Evolutionary conservation across 2,329 filamentous ascomycete genomes (phyloP).

Genomic region (Exserohilum rostratum): DNA sequence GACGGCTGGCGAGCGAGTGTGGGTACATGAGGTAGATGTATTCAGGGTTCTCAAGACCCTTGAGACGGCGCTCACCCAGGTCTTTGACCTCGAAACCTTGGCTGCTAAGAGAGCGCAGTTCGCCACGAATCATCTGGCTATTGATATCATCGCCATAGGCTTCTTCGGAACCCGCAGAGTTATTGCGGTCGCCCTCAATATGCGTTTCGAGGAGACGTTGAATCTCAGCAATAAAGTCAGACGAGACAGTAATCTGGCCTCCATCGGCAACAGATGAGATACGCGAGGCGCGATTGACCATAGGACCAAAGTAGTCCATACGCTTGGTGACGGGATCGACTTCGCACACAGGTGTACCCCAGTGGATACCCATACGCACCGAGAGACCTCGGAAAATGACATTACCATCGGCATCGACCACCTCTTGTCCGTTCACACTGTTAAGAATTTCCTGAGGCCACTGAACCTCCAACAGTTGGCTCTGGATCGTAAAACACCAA

Average conservation of each 20-base stretch:
- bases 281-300: slow-evolving; percentile 96
- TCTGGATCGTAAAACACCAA: slow-evolving; percentile 96
- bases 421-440: slow-evolving; percentile 81
- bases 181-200: slow-evolving; percentile 78
- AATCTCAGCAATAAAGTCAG: slow-evolving; percentile 96
- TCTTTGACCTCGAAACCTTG: slow-evolving; percentile 98
- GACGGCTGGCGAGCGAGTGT: slow-evolving; percentile 81
- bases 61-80: slow-evolving; percentile 91
- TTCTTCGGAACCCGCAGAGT: slow-evolving; percentile 73
- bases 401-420: slow-evolving; percentile 81
- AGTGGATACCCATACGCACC: slow-evolving; percentile 97
- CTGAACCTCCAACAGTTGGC: slow-evolving; percentile 80
- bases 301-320: slow-evolving; percentile 99
- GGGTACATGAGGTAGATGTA: slow-evolving; percentile 95
- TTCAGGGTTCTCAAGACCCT: slow-evolving; percentile 96
- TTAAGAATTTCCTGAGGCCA: slow-evolving; percentile 95
- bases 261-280: slow-evolving; percentile 95
- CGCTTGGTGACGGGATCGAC: slow-evolving; percentile 93
- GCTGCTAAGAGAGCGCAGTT: slow-evolving; percentile 82
- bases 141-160: slow-evolving; percentile 76
- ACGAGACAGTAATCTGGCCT: slow-evolving; percentile 94
- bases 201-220: slow-evolving; percentile 88
- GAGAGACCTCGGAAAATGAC: slow-evolving; percentile 93
- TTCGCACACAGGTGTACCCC: slow-evolving; percentile 92
- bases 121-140: slow-evolving; percentile 79